A percentile compares a stretch with the other conserved stretches of the same genome.
These are phyloP conservation scores for Breynia disticha DNA, from an alignment of 441 rosid genomes.

Conservation along the genomic window DNA sequence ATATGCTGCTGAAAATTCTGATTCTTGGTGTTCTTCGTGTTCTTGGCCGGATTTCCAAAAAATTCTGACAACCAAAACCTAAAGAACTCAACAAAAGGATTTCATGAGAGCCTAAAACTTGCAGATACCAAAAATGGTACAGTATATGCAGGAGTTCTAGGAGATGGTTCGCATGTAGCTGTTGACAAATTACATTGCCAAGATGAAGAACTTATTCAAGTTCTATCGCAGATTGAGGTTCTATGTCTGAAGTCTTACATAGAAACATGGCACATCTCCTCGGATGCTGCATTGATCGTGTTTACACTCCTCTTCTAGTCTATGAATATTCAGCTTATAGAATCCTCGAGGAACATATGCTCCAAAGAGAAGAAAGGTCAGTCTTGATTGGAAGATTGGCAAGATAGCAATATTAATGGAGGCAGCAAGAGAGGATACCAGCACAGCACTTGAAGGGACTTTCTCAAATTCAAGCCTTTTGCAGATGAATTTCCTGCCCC, in stretches of 20 bases:
- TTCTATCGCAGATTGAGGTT: slow-evolving; percentile 47
- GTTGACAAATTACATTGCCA: slow-evolving; percentile 55
- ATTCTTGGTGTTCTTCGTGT: too few relatives aligned
- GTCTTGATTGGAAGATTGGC: too few relatives aligned
- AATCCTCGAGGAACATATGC: slow-evolving; percentile 42
- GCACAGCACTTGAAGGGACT: slow-evolving; percentile 66
- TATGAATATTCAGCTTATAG: slow-evolving; percentile 70
- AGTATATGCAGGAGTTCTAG: slow-evolving; percentile 47
- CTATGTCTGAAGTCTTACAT: slow-evolving; percentile 46
- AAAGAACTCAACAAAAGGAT: slow-evolving; percentile 55
- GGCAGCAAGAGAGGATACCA: slow-evolving; percentile 41
- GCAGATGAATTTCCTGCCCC: slow-evolving; percentile 87
- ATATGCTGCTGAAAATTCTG: too few relatives aligned
- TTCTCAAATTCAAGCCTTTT: slow-evolving; percentile 80
- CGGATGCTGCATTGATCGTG: slow-evolving; percentile 60
- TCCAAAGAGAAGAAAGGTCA: slow-evolving; percentile 14
- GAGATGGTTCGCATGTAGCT: slow-evolving; percentile 54
- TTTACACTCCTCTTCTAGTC: slow-evolving; percentile 39
- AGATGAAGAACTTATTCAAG: slow-evolving; percentile 53
- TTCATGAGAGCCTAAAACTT: slow-evolving; percentile 44
- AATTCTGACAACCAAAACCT: too few relatives aligned
- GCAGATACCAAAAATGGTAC: slow-evolving; percentile 36
- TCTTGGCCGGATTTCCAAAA: too few relatives aligned
- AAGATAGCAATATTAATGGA: slow-evolving; percentile 38
- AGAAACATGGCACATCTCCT: slow-evolving; percentile 52